Evolutionary conservation across 345 rosid species (phyloP), one percentile per base, ranked within the genome.

Genomic region (Adansonia digitata): DNA sequence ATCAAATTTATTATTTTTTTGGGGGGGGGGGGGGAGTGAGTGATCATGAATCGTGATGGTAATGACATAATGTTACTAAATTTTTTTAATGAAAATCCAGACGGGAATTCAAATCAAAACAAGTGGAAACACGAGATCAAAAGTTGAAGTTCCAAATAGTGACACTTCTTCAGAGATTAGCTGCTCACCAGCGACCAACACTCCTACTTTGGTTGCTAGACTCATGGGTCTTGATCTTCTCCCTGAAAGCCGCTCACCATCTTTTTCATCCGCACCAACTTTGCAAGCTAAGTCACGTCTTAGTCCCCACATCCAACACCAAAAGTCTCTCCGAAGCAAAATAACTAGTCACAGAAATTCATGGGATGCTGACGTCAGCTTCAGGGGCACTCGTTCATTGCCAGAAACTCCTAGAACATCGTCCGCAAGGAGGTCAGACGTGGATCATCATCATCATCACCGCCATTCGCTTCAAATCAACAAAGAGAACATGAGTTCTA

Each of bases 151-250:
- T 29, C n/a, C 75, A 57, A 73, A 48, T 18, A 79, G 77, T 2
- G 84, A 81, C 14, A 83, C 80, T 52, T 88, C 86, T 7, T 84
- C 92, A 56, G 95, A 86, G 59, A 84, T 83, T 43, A 80, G 82
- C 86, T 72, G 83, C 71, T 90, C 98, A 22, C 94, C 97, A 12
- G 85, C 87, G 17, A 80, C 89, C 77, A 90, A 86, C 80, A 89
- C 96, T 39, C 98, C 97, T 35, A 92, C 81, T 55, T 82, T 94
- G 63, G 93, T 94, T 0, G 98, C 97, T 15, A 86, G 97, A 65
- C 90, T 94, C 55, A 94, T 94, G 98, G 98, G 98, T 55, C 97
- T 94, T 17, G 98, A 94, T 63, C 88, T 89, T 78, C 92, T 89
- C 55, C 97, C 98, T 4, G 93, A 87, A 22, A 75, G 77, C 74